Base-by-base conservation (phyloP, 2,329 filamentous ascomycete genomes). In the Cytospora piceicola region DNA sequence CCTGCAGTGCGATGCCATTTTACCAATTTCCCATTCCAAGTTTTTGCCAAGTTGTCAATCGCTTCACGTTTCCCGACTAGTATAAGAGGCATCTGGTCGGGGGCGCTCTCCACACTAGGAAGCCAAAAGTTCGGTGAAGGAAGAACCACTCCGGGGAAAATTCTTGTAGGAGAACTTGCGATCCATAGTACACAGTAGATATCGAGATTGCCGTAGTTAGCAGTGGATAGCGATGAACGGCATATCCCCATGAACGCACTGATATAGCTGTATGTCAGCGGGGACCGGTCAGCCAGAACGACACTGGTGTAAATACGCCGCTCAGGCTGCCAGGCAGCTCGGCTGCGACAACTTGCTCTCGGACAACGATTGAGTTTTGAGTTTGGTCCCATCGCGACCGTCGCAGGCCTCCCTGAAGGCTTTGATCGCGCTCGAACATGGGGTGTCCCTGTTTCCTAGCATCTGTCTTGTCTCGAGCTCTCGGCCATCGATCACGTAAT, bases 1-100 rank as follows among this genome's bases (percentile, higher is more conserved):
- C 58, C 62, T 61, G 53, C 65, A 60, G 49, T 36, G 65, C 62
- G 54, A 67, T 62, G 66, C 66, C 49, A 67, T 67, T 65, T 61
- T 61, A 36, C 57, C 63, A 67, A 67, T 67, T 67, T 67, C 66
- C 66, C 63, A 63, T 67, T 67, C 63, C 66, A 67, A 65, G 66
- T 65, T 67, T 62, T 63, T 63, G 55, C 53, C 58, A 58, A 42
- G 54, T 34, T 39, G 51, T 34, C 53, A 55, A 66, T 63, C 59
- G 59, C 64, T 61, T 39, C 53, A 52, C 49, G 42, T 52, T 58
- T 17, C 29, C 34, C 42, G 32, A 29, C n/a, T n/a, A n/a, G n/a
- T n/a, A 22, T 29, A 29, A 29, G 34, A 24, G 20, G 27, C 39
- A 52, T 29, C 11, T 52, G 51, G 42, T n/a, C 29, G 27, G 27